These are phyloP conservation scores for Retiboletus flavoniger DNA, from an alignment of 1,284 basidiomycete species.

Conservation along the genomic window DNA sequence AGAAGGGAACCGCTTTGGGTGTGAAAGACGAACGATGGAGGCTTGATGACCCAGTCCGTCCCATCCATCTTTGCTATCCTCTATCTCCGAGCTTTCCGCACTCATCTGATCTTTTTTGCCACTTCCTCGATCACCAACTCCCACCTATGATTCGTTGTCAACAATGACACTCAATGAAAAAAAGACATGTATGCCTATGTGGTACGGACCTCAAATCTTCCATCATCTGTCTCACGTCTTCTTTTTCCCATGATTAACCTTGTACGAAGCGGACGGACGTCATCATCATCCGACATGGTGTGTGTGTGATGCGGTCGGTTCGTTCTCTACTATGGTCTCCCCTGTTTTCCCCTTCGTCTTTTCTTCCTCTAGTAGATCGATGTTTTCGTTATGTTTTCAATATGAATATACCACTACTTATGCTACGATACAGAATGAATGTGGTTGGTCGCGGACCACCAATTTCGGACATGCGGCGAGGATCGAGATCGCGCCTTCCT, in stretches of 20 bases:
- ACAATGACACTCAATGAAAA: conserved; percentile 6
- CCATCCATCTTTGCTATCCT: conserved; percentile 32
- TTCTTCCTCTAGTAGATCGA: conserved; percentile 5
- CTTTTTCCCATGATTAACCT: conserved; percentile 14
- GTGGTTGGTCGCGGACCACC: neutral
- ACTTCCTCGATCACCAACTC: conserved; percentile 15
- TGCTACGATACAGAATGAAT: neutral
- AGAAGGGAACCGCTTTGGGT: neutral
- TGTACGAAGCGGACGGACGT: conserved; percentile 18
- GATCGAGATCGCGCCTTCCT: neutral
- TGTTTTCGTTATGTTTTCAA: conserved; percentile 16
- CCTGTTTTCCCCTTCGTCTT: neutral
- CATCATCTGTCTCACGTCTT: conserved; percentile 23
- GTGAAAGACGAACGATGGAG: conserved; percentile 20
- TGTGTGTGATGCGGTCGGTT: conserved; percentile 32
- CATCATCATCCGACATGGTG: conserved; percentile 7
- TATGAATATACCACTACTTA: conserved; percentile 24
- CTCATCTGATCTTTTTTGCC: conserved; percentile 26
- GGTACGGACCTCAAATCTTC: conserved; percentile 24
- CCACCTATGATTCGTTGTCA: conserved; percentile 12
- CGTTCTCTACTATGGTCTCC: conserved; percentile 14
- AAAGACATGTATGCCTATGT: conserved; percentile 21
- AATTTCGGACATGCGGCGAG: neutral
- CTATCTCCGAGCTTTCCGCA: conserved; percentile 13
- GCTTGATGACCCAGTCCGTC: conserved; percentile 32